Evolutionary conservation across 345 rosid genomes (phyloP).

Genomic region (Passiflora organensis): DNA sequence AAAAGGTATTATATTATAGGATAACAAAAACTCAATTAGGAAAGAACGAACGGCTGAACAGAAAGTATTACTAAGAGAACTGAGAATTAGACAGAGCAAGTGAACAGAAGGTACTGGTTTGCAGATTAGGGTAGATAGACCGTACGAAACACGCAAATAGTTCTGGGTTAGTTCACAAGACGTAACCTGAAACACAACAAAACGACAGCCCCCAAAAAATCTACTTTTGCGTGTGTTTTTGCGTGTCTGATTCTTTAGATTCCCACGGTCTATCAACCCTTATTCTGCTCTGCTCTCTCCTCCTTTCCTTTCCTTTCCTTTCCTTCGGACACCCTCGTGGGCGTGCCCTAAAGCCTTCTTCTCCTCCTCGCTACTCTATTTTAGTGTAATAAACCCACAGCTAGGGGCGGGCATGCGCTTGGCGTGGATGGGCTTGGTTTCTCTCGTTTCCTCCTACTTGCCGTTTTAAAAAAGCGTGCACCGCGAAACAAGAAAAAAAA

Average conservation of each 20-base stretch:
- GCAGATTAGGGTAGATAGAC: conserved; percentile 77
- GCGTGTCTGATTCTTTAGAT: conserved; percentile 54
- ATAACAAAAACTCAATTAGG: not conserved
- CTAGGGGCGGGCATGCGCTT: no score
- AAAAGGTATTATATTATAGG: not conserved
- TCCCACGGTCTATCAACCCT: conserved; percentile 79
- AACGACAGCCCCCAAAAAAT: not conserved
- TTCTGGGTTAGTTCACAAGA: conserved; percentile 18
- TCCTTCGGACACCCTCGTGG: not conserved
- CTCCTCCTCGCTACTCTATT: conserved; percentile 8
- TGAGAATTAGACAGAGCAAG: conserved; percentile 10
- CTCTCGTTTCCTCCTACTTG: no score
- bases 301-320: conserved; percentile 1
- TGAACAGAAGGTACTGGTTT: conserved; percentile 3
- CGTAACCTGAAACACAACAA: not conserved
- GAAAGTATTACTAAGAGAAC: no score
- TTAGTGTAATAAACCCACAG: no score
- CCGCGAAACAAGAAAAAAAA: no score
- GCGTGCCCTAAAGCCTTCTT: conserved; percentile 1
- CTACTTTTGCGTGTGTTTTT: not conserved
- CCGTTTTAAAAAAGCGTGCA: no score
- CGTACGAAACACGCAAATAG: conserved; percentile 71
- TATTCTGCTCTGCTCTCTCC: conserved; percentile 35
- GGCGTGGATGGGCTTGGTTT: no score
- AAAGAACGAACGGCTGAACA: not conserved